Evolutionary conservation across 1,284 basidiomycete species (phyloP).

Genomic region (Leccinum angustisporum): DNA sequence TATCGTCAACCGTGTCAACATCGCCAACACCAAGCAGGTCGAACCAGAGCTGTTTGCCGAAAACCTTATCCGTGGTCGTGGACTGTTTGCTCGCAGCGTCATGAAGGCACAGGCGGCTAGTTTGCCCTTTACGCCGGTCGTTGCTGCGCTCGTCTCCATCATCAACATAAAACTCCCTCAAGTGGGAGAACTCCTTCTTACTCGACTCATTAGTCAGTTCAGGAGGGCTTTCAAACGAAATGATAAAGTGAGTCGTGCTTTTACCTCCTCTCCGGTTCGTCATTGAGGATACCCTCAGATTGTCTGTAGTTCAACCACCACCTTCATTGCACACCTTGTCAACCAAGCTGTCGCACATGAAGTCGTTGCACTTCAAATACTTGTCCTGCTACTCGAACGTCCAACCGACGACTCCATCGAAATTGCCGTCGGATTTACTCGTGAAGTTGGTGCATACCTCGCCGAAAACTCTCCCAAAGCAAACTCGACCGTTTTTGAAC

Average conservation of each 20-base stretch:
- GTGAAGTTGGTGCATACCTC: conserved; percentile 95
- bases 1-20: conserved; percentile 98
- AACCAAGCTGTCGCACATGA: conserved; percentile 96
- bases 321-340: conserved; percentile 95
- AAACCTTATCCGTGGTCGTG: conserved; percentile 88
- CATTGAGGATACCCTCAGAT: conserved; percentile 48
- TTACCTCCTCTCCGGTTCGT: background rate
- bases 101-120: conserved; percentile 98
- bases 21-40: conserved; percentile 95
- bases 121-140: conserved; percentile 96
- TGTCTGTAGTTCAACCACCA: conserved; percentile 91
- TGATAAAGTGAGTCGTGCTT: conserved; percentile 75
- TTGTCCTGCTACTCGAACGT: conserved; percentile 90
- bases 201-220: conserved; percentile 92
- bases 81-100: conserved; percentile 87
- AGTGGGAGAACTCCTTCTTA: conserved; percentile 90
- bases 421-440: conserved; percentile 96
- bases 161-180: conserved; percentile 98
- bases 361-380: conserved; percentile 92
- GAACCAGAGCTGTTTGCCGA: conserved; percentile 93
- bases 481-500: conserved; percentile 90
- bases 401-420: conserved; percentile 98
- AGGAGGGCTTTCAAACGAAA: conserved; percentile 94
- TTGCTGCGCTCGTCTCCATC: conserved; percentile 91
- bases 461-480: conserved; percentile 93